A percentile compares a stretch with the other conserved stretches of the same genome.
phyloP scores from a whole-genome alignment of 768 basidiomycete species.

The Amanita inopinata region DNA sequence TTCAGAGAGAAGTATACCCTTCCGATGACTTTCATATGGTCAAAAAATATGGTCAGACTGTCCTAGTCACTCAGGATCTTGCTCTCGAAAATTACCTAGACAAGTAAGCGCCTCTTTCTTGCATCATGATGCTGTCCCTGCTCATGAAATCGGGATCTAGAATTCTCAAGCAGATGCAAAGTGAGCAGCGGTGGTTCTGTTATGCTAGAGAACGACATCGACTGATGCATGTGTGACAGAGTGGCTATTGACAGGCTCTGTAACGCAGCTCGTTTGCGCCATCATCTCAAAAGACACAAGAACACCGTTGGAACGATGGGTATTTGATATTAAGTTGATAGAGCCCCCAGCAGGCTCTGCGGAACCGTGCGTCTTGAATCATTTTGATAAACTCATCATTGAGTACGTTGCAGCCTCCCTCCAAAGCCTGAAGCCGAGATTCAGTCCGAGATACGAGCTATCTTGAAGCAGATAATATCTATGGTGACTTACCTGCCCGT shows the following conservation, averaged over 20 bases:
- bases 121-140: not conserved
- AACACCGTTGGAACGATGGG: constrained; percentile 92
- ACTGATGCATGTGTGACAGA: constrained; percentile 35
- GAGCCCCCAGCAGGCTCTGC: constrained; percentile 44
- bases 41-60: constrained; percentile 96
- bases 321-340: constrained; percentile 88
- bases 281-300: constrained; percentile 94
- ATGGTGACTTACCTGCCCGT: constrained; percentile 95
- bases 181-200: constrained; percentile 35
- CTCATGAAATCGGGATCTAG: constrained; percentile 27
- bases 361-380: constrained; percentile 34
- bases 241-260: constrained; percentile 88
- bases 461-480: constrained; percentile 96
- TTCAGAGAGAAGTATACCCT: constrained; percentile 95
- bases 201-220: constrained; percentile 2
- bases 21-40: constrained; percentile 99
- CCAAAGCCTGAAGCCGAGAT: constrained; percentile 81
- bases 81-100: constrained; percentile 91
- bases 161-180: constrained; percentile 86
- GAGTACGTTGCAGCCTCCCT: constrained; percentile 28
- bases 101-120: constrained; percentile 39
- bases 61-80: constrained; percentile 89
- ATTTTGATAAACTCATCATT: constrained; percentile 7
- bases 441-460: constrained; percentile 94
- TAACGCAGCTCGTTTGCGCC: constrained; percentile 89